Percentiles rank a stretch among this genome's conserved stretches.
phyloP scores from a whole-genome alignment of 2,329 filamentous ascomycete genomes.

The Aureobasidium mangrovei region DNA sequence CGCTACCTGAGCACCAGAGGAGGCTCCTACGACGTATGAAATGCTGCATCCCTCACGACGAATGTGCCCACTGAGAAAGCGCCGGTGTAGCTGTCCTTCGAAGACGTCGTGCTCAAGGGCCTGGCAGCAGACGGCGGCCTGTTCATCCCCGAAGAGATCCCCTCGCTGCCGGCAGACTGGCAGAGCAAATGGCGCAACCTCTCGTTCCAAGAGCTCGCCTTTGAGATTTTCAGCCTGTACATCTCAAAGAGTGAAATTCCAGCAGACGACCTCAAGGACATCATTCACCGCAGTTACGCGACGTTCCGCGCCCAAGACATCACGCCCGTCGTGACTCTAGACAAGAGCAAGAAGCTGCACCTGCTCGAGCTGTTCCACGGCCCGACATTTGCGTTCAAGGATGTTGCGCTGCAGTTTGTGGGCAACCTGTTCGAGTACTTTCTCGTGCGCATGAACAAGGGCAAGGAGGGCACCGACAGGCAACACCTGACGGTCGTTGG shows the following conservation, averaged over 20 bases:
- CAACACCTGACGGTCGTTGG: slow-evolving; percentile 81
- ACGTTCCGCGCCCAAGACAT: slow-evolving; percentile 76
- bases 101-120: slow-evolving; percentile 83
- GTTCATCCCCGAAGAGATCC: slow-evolving; percentile 79
- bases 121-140: slow-evolving; percentile 79
- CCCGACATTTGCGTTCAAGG: slow-evolving; percentile 92
- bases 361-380: slow-evolving; percentile 94
- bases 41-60: slow-evolving; percentile 3
- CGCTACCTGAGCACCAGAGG: slow-evolving; percentile 55
- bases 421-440: slow-evolving; percentile 96
- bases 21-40: slow-evolving; percentile 52
- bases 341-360: slow-evolving; percentile 63
- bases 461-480: slow-evolving; percentile 57
- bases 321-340: slow-evolving; percentile 70
- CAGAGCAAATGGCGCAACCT: slow-evolving; percentile 65
- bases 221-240: slow-evolving; percentile 78
- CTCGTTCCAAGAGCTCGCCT: slow-evolving; percentile 72
- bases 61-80: slow-evolving; percentile 16
- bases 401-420: slow-evolving; percentile 85
- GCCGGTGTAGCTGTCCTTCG: slow-evolving; percentile 64
- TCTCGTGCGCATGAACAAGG: slow-evolving; percentile 61
- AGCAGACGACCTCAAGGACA: slow-evolving; percentile 64
- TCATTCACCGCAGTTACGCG: slow-evolving; percentile 77
- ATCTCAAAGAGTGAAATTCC: slow-evolving; percentile 80
- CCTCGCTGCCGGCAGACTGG: slow-evolving; percentile 54